phyloP scores from a whole-genome alignment of 73 alveolate species.

The Paramecium sonneborni region DNA sequence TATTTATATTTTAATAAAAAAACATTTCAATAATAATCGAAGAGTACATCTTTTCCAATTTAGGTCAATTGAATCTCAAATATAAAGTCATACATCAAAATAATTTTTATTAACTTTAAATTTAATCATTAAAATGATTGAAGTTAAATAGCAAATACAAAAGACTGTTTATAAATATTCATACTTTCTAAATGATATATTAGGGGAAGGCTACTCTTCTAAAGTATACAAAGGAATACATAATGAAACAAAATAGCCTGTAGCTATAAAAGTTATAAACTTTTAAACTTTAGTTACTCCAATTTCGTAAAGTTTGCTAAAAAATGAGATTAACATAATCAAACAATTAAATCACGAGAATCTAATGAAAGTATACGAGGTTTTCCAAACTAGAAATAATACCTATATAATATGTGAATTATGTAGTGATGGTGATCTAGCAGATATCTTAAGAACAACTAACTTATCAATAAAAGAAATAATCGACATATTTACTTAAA shows the following conservation, averaged over 20 bases:
- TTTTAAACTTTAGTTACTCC: background rate
- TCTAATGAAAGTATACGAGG: background rate
- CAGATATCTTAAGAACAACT: background rate
- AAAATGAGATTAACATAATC: background rate
- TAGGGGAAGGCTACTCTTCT: slow-evolving; percentile 39
- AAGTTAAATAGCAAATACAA: background rate
- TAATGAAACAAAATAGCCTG: background rate
- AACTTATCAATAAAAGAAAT: background rate
- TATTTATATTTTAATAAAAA: too few relatives aligned
- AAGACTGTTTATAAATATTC: slow-evolving; percentile 25
- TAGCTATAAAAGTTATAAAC: slow-evolving; percentile 35
- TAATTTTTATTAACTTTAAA: background rate
- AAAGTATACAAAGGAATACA: slow-evolving; percentile 18
- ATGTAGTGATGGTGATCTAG: slow-evolving; percentile 40
- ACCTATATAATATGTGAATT: slow-evolving; percentile 21
- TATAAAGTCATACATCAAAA: background rate
- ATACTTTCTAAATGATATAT: background rate
- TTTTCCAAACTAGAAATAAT: background rate
- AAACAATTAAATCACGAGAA: background rate
- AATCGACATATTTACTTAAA: background rate
- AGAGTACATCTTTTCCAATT: too few relatives aligned
- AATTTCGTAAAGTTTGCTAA: background rate
- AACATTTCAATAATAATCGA: too few relatives aligned
- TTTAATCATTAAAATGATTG: background rate
- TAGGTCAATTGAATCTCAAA: too few relatives aligned